A percentile compares a stretch with the other conserved stretches of the same genome.
Conservation (phyloP, 2,329 filamentous ascomycete genomes). For the Fusarium sp. region DNA sequence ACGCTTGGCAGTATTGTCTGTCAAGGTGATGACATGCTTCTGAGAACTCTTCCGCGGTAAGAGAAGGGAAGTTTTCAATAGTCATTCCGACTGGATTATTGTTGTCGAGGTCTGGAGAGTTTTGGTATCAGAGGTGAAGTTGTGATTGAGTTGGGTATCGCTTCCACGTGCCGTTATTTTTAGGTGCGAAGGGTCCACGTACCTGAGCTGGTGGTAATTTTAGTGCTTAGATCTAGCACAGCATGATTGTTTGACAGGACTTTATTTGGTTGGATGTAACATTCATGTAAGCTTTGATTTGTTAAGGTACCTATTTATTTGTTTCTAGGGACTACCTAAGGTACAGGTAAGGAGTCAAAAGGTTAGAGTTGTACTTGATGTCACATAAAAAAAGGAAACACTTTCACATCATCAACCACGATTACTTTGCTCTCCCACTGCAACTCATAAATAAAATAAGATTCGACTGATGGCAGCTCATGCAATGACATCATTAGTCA, state of each 20-base stretch:
- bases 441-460: not conserved
- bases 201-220: not conserved
- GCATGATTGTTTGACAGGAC: not conserved
- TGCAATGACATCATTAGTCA: not conserved
- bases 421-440: not conserved
- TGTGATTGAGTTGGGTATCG: constrained; percentile 18
- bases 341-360: not conserved
- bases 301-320: not conserved
- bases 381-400: not conserved
- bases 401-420: not conserved
- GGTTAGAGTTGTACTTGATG: not conserved
- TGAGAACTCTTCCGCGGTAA: constrained; percentile 70
- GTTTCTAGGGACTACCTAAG: not conserved
- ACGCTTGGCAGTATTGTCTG: constrained; percentile 66
- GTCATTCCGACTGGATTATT: constrained; percentile 45
- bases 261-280: not conserved
- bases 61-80: constrained; percentile 67
- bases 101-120: not conserved
- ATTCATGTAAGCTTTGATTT: not conserved
- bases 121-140: not conserved
- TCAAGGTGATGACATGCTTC: constrained; percentile 72
- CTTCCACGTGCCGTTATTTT: constrained; percentile 17
- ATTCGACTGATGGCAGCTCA: not conserved
- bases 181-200: constrained; percentile 11
- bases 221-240: not conserved